Base-by-base conservation (phyloP, 345 rosid genomes). In the Carallia pectinifolia region DNA sequence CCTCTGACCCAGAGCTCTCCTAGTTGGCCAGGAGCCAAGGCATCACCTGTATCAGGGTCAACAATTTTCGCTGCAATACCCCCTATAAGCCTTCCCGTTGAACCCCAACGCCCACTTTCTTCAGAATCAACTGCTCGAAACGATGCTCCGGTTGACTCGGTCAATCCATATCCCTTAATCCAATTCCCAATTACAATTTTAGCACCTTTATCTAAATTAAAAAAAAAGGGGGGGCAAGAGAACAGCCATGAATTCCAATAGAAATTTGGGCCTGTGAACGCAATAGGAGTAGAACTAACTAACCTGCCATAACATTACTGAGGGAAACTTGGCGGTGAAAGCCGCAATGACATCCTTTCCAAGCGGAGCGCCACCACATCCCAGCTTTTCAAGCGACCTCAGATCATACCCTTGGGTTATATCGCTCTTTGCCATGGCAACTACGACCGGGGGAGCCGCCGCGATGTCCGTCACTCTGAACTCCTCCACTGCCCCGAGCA, bases 1-100 rank as follows among this genome's bases (percentile, higher is more conserved):
- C 80, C 80, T 64, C 76, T 69, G 5, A 83, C 17, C 84, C 82
- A 83, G 31, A 83, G 74, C 36, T 80, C 83, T 16, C 78, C 81
- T 44, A 62, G 75, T 56, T 77, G 6, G 12, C 72, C 39, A 1
- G 79, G 79, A 56, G 67, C 62, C 68, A 71, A 60, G 8, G 50
- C 36, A 5, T 64, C 62, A 4, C 58, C 60, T 1, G 80, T 71
- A 38, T 68, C 69, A 38, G 80, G 71, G 65, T 68, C 64, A 17
- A 79, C 74, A n/a, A 79, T 72, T 58, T 48, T 75, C 44, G 77
- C 80, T 69, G 68, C 77, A 4, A 10, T 4, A 1, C n/a, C 8
- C 0, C 40, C 37, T 0, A 5, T 3, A 1, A 68, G 58, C 58
- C 47, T 62, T 10, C 77, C 77, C 1, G 27, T 59, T 0, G 69